Evolutionary conservation across 257 asterid species (phyloP), one percentile per base, ranked within the genome.

Genomic region (Lycium ferocissimum): DNA sequence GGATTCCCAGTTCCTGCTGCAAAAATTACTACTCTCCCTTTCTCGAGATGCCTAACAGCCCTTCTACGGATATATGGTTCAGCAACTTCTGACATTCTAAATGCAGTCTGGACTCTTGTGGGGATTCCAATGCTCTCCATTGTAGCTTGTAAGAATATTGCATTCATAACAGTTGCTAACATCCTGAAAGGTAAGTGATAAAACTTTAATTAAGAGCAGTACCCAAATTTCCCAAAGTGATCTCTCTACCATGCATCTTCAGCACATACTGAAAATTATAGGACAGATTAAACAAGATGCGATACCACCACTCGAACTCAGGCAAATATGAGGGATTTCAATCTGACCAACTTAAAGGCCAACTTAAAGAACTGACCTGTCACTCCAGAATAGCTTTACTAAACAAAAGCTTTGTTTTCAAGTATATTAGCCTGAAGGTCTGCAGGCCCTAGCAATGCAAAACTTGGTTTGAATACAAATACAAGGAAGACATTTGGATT

Each of bases 1-100:
- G 99, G 98, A 91, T 96, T 96, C 47, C 98, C 98, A 66, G 98
- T 96, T 73, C 98, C 99, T 4, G 99, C 98, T 26, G 98, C 98
- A 90, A 96, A 96, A 82, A 96, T 96, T 26, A 96, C 99, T 20
- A 96, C 99, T 81, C 99, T 91, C 63, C 99, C 98, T 88, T 96
- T 96, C 95, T 96, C 99, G 49, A 96, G 88, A 94, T 94, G 99
- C 91, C 98, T 89, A 71, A 96, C 90, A 72, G 99, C 99, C 88
- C 98, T 92, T 88, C 98, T 92, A 38, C 98, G 92, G 88, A 94
- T 96, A 85, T 96, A 96, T 73, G 99, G 98, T 80, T 96, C 98
- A 40, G 99, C 99, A 82, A 96, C 99, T 89, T 96, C 99, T 3
- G 99, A 94, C 99, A 96, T 96, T 86, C 95, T 97, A 86, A 96